These are phyloP conservation scores for Leishmania tropica DNA, from an alignment of 208 protist species.

Conservation along the genomic window DNA sequence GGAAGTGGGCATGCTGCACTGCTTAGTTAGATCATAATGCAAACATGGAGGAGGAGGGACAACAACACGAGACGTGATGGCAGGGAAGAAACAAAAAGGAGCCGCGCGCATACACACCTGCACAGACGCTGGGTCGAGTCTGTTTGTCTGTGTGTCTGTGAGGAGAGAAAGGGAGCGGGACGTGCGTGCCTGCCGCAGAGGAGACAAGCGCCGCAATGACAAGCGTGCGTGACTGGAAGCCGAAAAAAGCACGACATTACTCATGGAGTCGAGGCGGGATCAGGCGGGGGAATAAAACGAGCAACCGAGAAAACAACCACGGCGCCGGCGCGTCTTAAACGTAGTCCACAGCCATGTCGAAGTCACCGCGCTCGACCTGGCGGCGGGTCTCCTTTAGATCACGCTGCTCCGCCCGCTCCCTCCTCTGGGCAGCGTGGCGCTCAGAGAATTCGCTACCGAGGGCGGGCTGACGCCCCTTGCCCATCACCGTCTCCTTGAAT, in stretches of 20 bases:
- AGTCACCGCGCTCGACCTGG: conserved; percentile 20
- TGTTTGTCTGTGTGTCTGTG: not conserved
- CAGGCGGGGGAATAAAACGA: not conserved
- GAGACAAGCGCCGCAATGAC: not conserved
- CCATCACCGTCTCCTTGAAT: conserved; percentile 33
- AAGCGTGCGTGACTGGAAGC: not conserved
- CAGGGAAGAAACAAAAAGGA: not conserved
- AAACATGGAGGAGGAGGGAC: not conserved
- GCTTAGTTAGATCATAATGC: not conserved
- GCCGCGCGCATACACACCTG: not conserved
- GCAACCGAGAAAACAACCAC: not conserved
- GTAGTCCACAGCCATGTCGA: conserved; percentile 52
- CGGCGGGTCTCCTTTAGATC: conserved; percentile 55
- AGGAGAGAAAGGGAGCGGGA: not conserved
- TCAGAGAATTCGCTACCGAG: conserved; percentile 4
- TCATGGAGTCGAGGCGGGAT: not conserved
- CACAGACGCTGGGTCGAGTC: not conserved
- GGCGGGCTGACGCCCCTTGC: conserved; percentile 11
- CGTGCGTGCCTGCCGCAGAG: not conserved
- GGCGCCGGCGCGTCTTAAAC: conserved; percentile 24
- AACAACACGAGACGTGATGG: not conserved
- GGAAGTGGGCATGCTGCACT: not conserved
- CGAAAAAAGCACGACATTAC: not conserved
- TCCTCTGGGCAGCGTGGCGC: conserved; percentile 16
- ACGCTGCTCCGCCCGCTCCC: conserved; percentile 45